phyloP scores from a whole-genome alignment of 371 early-diverging fungal genomes.

The Mucor mucedo region DNA sequence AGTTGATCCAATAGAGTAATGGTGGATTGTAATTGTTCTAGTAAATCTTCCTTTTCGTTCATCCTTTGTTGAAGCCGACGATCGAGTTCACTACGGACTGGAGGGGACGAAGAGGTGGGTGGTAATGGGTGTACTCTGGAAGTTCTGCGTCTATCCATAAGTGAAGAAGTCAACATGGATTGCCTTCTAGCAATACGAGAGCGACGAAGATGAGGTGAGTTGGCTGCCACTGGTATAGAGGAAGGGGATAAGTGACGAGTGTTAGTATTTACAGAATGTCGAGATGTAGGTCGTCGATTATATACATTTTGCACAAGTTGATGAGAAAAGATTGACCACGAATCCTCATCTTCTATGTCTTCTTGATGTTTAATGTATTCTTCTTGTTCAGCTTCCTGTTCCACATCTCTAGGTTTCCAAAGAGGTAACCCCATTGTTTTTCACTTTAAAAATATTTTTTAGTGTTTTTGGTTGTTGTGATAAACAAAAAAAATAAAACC shows the following conservation, averaged over 20 bases:
- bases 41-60: conserved; percentile 38
- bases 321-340: conserved; percentile 10
- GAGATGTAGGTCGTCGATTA: conserved; percentile 1
- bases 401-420: conserved; percentile 26
- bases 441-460: not conserved
- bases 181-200: conserved; percentile 22
- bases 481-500: not conserved
- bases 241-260: conserved; percentile 3
- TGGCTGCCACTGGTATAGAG: conserved; percentile 2
- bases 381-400: not conserved
- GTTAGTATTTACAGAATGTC: conserved; percentile 7
- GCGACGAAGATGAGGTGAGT: conserved; percentile 2
- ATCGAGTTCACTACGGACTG: conserved; percentile 31
- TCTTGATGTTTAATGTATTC: conserved; percentile 5
- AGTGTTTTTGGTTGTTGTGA: too few relatives aligned
- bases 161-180: conserved; percentile 19
- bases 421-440: conserved; percentile 26
- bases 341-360: conserved; percentile 8
- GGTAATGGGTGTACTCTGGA: conserved; percentile 9
- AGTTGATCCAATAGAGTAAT: conserved; percentile 43
- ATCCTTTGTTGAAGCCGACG: conserved; percentile 36
- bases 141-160: conserved; percentile 21
- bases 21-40: conserved; percentile 42
- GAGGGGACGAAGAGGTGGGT: conserved; percentile 10
- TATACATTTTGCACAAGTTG: conserved; percentile 2